Base-by-base conservation (phyloP, 2,329 filamentous ascomycete species). In the Clarireedia sp. region DNA sequence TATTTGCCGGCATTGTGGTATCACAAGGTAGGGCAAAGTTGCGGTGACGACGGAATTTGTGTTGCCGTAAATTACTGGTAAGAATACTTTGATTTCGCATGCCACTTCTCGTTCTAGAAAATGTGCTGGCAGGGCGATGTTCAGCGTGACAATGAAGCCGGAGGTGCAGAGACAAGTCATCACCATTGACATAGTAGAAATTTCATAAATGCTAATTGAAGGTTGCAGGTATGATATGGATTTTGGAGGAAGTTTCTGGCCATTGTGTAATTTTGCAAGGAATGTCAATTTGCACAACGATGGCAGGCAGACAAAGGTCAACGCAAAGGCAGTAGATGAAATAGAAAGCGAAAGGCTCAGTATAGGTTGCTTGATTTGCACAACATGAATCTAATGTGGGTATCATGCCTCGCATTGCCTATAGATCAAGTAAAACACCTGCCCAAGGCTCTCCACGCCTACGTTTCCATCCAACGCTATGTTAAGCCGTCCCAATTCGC, bases 1-100 rank as follows among this genome's bases (percentile, higher is more conserved):
- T 94, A 94, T 70, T 73, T 94, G 29, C 89, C 89, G 6, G 83
- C 86, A 5, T 80, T 91, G 76, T 94, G 89, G 89, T 87, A 88
- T 67, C 89, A 94, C 67, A 90, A 92, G 67, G 89, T 94, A 4
- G 82, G 80, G 6, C 89, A 94, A 67, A 83, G 79, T 2, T 83
- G 81, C 60, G 77, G 76, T 0, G 73, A 80, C 0, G 86, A 90
- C 59, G 85, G 84, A 0, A 81, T 91, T 33, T 89, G 87, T 43
- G 82, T 87, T 54, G 87, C 89, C 1, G 83, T 90, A 38, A 94
- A 94, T 65, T 92, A 92, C 69, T 94, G 89, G 86, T 86, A 69
- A 66, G 73, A 64, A 12, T 14, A 3, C 21, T 38, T 33, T 33
- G 53, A 17, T 37, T 51, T 33, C 29, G 29, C 29, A 12, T 33